Conservation (phyloP, 352 stramenopile genomes). For the Phytophthora colocasiae region DNA sequence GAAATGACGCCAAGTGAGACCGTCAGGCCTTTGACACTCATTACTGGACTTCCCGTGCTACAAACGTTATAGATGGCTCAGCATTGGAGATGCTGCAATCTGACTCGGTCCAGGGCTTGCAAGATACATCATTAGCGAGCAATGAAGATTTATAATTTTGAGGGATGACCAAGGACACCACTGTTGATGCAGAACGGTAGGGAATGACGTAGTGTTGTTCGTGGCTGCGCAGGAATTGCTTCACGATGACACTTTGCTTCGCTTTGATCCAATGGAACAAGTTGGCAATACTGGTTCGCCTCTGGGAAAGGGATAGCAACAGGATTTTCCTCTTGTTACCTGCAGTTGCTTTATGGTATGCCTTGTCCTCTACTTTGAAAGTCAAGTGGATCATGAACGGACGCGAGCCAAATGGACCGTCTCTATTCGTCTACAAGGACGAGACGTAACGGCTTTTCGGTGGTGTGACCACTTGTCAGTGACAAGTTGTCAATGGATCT, state of each 20-base stretch:
- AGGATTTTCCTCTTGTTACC: conserved; percentile 11
- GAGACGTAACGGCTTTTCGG: conserved; percentile 23
- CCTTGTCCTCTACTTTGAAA: background rate
- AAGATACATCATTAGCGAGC: too few relatives aligned
- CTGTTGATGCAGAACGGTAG: too few relatives aligned
- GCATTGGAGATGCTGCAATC: background rate
- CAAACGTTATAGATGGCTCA: background rate
- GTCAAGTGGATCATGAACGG: conserved; percentile 17
- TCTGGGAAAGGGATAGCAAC: conserved; percentile 6
- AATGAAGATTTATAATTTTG: too few relatives aligned
- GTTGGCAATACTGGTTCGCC: background rate
- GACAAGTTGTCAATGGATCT: too few relatives aligned
- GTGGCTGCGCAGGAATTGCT: too few relatives aligned
- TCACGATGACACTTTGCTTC: too few relatives aligned
- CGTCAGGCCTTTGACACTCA: background rate
- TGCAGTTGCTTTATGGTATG: background rate
- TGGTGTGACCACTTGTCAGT: conserved; percentile 1
- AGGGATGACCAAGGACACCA: too few relatives aligned
- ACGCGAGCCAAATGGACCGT: conserved; percentile 5
- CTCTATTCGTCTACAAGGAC: conserved; percentile 29
- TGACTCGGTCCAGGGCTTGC: too few relatives aligned
- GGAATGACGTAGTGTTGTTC: too few relatives aligned
- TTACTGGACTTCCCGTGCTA: conserved; percentile 6
- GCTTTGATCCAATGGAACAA: too few relatives aligned
- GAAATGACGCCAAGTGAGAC: conserved; percentile 24